A percentile compares a stretch with the other conserved stretches of the same genome.
These are phyloP conservation scores for Nelumbo lutea DNA, from an alignment of 164 flowering plant genomes.

Conservation along the genomic window DNA sequence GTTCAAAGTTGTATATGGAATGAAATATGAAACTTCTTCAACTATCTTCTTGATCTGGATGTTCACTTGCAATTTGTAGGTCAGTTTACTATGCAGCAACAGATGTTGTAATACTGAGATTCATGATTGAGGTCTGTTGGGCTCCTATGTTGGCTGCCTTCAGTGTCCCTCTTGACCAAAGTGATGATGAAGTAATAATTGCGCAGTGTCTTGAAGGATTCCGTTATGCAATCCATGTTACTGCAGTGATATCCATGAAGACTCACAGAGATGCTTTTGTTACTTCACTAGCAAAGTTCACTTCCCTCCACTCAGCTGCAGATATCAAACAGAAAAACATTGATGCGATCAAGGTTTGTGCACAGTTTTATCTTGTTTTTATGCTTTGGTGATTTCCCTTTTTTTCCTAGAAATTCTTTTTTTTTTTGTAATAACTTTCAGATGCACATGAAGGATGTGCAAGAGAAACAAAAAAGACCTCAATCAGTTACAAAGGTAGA, in stretches of 20 bases:
- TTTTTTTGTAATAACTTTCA: no score
- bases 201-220: conserved; percentile 85
- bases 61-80: conserved; percentile 47
- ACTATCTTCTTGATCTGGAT: conserved; percentile 14
- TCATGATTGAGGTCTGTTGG: conserved; percentile 99
- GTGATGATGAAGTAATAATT: conserved; percentile 81
- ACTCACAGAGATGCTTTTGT: conserved; percentile 99
- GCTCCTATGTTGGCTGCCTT: conserved; percentile 99
- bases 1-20: neutral
- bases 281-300: conserved; percentile 96
- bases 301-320: conserved; percentile 96
- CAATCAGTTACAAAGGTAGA: no score
- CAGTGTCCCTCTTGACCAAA: conserved; percentile 99
- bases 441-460: no score
- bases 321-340: conserved; percentile 97
- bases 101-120: conserved; percentile 89
- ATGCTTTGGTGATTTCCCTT: neutral
- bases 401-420: neutral
- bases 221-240: conserved; percentile 87
- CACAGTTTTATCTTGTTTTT: neutral
- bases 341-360: conserved; percentile 80
- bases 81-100: conserved; percentile 98
- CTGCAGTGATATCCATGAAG: conserved; percentile 98
- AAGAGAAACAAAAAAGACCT: no score
- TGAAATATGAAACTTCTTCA: conserved; percentile 2